phyloP scores from a whole-genome alignment of 139 green algal genomes.

The Chlamydomonas sp. region DNA sequence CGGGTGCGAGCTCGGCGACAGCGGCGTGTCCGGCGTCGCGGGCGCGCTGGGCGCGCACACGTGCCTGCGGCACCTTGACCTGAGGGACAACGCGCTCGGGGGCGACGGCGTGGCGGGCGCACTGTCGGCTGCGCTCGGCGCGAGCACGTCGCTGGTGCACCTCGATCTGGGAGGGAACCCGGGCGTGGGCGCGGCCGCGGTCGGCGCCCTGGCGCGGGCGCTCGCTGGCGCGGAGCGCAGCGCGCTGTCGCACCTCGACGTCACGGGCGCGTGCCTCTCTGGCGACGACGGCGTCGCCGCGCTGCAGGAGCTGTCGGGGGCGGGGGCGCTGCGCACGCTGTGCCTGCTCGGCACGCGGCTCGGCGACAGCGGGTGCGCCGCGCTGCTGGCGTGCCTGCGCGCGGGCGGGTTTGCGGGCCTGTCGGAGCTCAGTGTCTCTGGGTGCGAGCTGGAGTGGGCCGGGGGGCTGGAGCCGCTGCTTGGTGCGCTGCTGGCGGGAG shows the following conservation, averaged over 20 bases:
- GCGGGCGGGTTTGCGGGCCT: neutral
- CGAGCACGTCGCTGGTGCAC: neutral
- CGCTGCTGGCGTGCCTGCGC: neutral
- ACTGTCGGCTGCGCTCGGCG: neutral
- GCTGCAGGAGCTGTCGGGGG: constrained; percentile 2
- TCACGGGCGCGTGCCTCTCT: neutral
- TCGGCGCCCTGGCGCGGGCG: neutral
- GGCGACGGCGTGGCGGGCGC: no score
- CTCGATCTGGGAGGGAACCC: constrained; percentile 4
- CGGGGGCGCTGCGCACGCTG: constrained; percentile 3
- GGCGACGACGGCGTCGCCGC: neutral
- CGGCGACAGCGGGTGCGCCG: neutral
- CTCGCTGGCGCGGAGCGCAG: neutral
- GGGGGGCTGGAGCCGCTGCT: constrained; percentile 1
- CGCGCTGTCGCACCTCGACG: neutral
- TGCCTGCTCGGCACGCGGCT: constrained; percentile 14
- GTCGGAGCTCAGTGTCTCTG: constrained; percentile 20
- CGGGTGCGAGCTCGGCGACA: constrained; percentile 12
- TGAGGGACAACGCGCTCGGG: constrained; percentile 1
- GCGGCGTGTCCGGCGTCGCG: constrained; percentile 13
- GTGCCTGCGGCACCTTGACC: neutral
- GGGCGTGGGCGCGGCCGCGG: neutral
- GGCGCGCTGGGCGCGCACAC: neutral
- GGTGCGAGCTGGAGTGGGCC: neutral
- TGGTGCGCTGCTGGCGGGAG: neutral